Evolutionary conservation across 1,139 yeast genomes (phyloP), one percentile per base, ranked within the genome.

Genomic region (Blastobotrys aristatus): DNA sequence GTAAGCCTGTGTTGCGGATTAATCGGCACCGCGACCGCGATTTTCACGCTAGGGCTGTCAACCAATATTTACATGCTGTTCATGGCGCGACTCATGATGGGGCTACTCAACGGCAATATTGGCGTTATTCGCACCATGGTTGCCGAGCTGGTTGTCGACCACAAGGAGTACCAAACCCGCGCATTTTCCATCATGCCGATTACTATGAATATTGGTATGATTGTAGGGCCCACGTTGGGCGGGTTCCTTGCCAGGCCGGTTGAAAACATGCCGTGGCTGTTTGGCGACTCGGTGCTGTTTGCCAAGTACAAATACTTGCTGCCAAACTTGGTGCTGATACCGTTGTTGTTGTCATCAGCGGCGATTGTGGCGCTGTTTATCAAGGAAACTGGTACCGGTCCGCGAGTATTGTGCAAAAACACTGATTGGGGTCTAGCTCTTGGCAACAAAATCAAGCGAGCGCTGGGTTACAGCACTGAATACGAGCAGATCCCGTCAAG

Each of bases 131-230:
- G 85, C 58, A 80, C 84, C 0, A 67, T 75, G 56, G 72, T 80
- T 43, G 84, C 84, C 1, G 85, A 80, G 60, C 65, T 77, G 24
- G 77, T 80, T 1, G 71, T 64, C 0, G 77, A 77, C 51, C 54
- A 53, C 24, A 73, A 75, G 52, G 69, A 71, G 46, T 82, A 77
- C 58, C 84, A 80, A 57, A 79, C 82, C 2, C 54, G 80, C 22
- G 84, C 82, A 0, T 79, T 80, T 59, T 72, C 81, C 24, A 73
- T 77, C 2, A 64, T 79, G 59, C 82, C 85, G 0, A 66, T 80
- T 40, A 67, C 79, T 21, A 78, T 76, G 72, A 79, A 79, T 56
- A 59, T 79, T 16, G 85, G 85, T 1, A 64, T 70, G 40, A 71
- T 77, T 21, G 50, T 79, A 32, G 84, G 84, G 0, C 86, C 86